A percentile compares a stretch with the other conserved stretches of the same genome.
Evolutionary conservation across 768 basidiomycete genomes (phyloP).

Genomic region (Mycena venus): DNA sequence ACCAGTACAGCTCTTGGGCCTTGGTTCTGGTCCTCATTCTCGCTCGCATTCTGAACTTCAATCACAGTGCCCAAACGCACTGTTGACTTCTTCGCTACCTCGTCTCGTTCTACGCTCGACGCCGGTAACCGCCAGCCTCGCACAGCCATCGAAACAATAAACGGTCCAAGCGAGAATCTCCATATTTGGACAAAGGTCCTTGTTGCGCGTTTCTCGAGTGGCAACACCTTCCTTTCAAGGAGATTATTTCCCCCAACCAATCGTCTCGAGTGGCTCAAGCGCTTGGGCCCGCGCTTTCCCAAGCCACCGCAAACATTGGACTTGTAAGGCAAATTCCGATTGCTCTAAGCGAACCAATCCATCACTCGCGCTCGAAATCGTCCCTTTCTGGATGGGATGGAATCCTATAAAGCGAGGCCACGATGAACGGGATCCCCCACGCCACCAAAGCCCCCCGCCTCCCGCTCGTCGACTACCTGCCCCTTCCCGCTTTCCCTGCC

Average conservation of each 20-base stretch:
- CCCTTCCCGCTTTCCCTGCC: neutral
- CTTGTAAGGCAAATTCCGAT: constrained; percentile 20
- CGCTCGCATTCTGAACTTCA: too few species aligned
- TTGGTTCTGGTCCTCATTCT: too few species aligned
- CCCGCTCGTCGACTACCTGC: neutral
- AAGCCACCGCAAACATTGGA: constrained; percentile 25
- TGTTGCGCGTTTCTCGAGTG: neutral
- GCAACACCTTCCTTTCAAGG: constrained; percentile 26
- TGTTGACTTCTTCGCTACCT: neutral
- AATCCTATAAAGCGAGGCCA: constrained; percentile 23
- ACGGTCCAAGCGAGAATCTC: constrained; percentile 16
- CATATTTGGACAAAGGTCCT: constrained; percentile 18
- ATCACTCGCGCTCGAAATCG: neutral
- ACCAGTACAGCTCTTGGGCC: too few species aligned
- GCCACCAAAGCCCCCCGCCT: neutral
- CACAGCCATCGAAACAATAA: constrained; percentile 26
- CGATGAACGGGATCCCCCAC: neutral
- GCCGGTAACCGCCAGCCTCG: neutral
- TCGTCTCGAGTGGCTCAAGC: constrained; percentile 28
- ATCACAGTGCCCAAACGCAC: neutral
- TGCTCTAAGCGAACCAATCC: constrained; percentile 26
- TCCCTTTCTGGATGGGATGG: neutral
- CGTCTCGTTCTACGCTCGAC: too few species aligned
- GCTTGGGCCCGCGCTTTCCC: constrained; percentile 20
- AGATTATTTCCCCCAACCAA: constrained; percentile 11